A percentile compares a stretch with the other conserved stretches of the same genome.
Evolutionary conservation across 1,284 basidiomycete genomes (phyloP).

Genomic region (Moesziomyces sp.): DNA sequence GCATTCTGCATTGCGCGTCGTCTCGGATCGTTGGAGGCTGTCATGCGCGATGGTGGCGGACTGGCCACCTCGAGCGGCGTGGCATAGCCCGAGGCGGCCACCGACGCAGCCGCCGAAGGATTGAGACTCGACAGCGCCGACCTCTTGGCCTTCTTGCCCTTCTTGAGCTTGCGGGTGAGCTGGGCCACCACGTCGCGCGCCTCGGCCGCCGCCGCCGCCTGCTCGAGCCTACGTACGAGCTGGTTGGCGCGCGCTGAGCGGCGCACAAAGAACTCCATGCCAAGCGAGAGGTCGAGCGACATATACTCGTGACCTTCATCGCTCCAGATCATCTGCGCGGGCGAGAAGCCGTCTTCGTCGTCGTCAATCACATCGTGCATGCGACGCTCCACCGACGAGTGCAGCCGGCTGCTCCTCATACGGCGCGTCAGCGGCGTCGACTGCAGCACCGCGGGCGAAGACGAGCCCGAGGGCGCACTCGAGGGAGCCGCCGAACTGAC

Average conservation of each 20-base stretch:
- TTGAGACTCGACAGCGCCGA: constrained; percentile 41
- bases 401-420: constrained; percentile 32
- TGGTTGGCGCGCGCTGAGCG: constrained; percentile 58
- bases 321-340: constrained; percentile 54
- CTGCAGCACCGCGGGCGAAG: constrained; percentile 42
- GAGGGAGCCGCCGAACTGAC: constrained; percentile 33
- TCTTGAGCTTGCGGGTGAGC: constrained; percentile 42
- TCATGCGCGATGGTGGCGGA: constrained; percentile 49
- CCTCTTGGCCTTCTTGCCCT: constrained; percentile 34
- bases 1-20: constrained; percentile 45
- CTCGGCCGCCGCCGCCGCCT: constrained; percentile 45
- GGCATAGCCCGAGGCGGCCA: constrained; percentile 31
- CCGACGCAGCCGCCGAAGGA: constrained; percentile 33
- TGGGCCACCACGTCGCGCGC: constrained; percentile 44
- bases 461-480: constrained; percentile 31
- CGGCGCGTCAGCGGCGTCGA: constrained; percentile 46
- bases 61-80: constrained; percentile 42
- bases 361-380: constrained; percentile 46
- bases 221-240: constrained; percentile 58
- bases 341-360: constrained; percentile 35
- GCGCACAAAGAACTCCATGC: constrained; percentile 62
- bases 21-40: constrained; percentile 33
- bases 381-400: constrained; percentile 40
- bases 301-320: constrained; percentile 61
- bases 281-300: constrained; percentile 53